Base-by-base conservation (phyloP, 345 rosid genomes). In the Balakata baccata region DNA sequence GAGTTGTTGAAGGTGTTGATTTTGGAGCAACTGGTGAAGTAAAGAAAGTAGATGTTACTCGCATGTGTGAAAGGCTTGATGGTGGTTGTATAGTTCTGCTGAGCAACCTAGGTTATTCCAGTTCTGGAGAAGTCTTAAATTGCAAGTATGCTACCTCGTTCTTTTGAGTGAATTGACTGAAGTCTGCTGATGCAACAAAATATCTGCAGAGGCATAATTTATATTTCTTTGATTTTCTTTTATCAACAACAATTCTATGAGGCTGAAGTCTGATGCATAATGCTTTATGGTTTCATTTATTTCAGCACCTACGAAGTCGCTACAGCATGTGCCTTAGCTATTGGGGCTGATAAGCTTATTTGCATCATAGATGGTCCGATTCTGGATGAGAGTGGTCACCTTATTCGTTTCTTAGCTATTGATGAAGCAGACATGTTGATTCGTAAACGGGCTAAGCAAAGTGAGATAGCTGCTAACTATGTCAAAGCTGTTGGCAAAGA, bases 251-350 rank as follows among this genome's bases (percentile, higher is more conserved):
- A 23, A 22, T 34, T 20, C 56, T 23, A 22, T 16, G 68, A 50
- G 68, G 16, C 47, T 64, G n/a, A 75, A 51, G 63, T 29, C 47
- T 66, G 20, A 29, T 63, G 61, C 22, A 17, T 14, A 29, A 45
- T 82, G 66, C 23, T 57, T 60, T 69, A 37, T 66, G 46, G 67
- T 82, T 77, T 72, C 53, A 60, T 52, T 50, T 16, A 37, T 80
- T 73, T 82, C 91, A 94, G 98, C 89, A 92, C 97, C 56, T 94
- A 90, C 74, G 98, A 94, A 86, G 98, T 94, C 51, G 98, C 98
- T 64, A 94, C 98, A 25, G 98, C 98, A 43, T 94, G 98, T 86
- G 98, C 98, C 66, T 78, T 90, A 72, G 97, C 98, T 41, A 87
- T 94, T 81, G 93, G 85, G 68, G 98, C 97, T 73, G 97, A 94